A percentile compares a stretch with the other conserved stretches of the same genome.
Conservation (phyloP, 2,329 filamentous ascomycete genomes). For the Nigrospora osmanthi region DNA sequence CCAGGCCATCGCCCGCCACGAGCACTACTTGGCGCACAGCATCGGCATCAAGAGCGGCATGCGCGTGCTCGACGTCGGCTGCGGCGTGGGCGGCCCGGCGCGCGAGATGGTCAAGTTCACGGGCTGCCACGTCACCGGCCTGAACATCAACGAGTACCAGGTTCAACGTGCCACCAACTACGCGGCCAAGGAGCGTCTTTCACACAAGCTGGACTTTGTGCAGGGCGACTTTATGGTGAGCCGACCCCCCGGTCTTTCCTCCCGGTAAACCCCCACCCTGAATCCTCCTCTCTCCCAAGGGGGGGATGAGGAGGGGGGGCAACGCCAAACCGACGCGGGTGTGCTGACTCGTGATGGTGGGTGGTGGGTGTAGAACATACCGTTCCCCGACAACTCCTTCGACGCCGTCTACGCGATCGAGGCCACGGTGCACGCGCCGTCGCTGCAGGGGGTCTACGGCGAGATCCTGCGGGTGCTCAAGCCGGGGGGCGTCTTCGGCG, state of each 20-base stretch:
- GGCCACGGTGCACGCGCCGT: conserved; percentile 68
- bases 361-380: conserved; percentile 64
- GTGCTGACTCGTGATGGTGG: not conserved
- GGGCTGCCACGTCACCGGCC: conserved; percentile 58
- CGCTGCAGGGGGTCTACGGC: conserved; percentile 63
- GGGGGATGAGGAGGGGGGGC: too few relatives aligned
- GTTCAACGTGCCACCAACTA: conserved; percentile 65
- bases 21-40: conserved; percentile 68
- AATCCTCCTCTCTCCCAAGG: too few relatives aligned
- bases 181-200: conserved; percentile 57
- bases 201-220: conserved; percentile 56
- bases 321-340: too few relatives aligned
- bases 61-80: conserved; percentile 68
- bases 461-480: conserved; percentile 70
- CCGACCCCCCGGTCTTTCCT: not conserved
- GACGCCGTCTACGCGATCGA: conserved; percentile 75
- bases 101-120: conserved; percentile 69
- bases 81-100: conserved; percentile 69
- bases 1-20: conserved; percentile 67
- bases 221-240: conserved; percentile 71
- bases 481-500: conserved; percentile 68
- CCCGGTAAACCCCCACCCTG: too few relatives aligned
- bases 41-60: conserved; percentile 60
- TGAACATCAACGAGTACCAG: conserved; percentile 80
- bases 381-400: conserved; percentile 63